These are phyloP conservation scores for Neocatenulostroma microsporum DNA, from an alignment of 2,329 filamentous ascomycete genomes.

Conservation along the genomic window DNA sequence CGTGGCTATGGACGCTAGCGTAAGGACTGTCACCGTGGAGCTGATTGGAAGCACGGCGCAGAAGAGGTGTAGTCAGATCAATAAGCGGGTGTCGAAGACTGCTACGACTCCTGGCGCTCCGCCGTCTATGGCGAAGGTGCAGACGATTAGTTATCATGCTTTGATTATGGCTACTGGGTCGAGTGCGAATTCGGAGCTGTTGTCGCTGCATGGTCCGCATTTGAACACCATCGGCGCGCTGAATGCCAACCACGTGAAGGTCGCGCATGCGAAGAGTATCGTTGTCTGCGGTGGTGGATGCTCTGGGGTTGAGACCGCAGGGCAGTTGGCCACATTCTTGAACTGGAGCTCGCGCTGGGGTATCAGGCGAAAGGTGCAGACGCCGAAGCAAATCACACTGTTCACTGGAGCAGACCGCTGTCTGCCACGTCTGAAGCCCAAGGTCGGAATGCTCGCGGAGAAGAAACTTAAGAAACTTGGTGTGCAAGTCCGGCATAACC, in stretches of 20 bases:
- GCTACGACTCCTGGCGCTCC: slow-evolving; percentile 1
- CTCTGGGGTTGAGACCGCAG: slow-evolving; percentile 32
- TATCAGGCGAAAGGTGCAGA: slow-evolving; percentile 8
- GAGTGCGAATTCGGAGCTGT: slow-evolving; percentile 37
- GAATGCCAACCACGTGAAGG: slow-evolving; percentile 22
- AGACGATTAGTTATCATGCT: slow-evolving; percentile 41
- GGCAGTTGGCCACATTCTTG: slow-evolving; percentile 28
- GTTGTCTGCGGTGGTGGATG: slow-evolving; percentile 32
- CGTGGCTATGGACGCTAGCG: slow-evolving; percentile 21
- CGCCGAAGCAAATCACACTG: slow-evolving; percentile 26
- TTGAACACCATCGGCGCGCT: slow-evolving; percentile 26
- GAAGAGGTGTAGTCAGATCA: slow-evolving; percentile 11
- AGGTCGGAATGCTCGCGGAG: slow-evolving; percentile 32
- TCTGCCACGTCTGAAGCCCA: slow-evolving; percentile 23
- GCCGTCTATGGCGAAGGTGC: slow-evolving; percentile 14
- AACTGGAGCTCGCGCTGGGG: slow-evolving; percentile 20
- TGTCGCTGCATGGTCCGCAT: slow-evolving; percentile 37
- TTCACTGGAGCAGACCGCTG: slow-evolving; percentile 25
- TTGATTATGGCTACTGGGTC: slow-evolving; percentile 51
- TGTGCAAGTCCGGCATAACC: slow-evolving; percentile 31
- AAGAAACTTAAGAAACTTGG: slow-evolving; percentile 40
- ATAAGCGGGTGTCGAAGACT: slow-evolving; percentile 7
- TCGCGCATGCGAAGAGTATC: slow-evolving; percentile 30
- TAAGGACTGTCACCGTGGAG: slow-evolving; percentile 22
- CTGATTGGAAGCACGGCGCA: slow-evolving; percentile 15